A percentile compares a stretch with the other conserved stretches of the same genome.
Evolutionary conservation across 495 filamentous ascomycete species (phyloP).

Genomic region (Penicillium paxilli): DNA sequence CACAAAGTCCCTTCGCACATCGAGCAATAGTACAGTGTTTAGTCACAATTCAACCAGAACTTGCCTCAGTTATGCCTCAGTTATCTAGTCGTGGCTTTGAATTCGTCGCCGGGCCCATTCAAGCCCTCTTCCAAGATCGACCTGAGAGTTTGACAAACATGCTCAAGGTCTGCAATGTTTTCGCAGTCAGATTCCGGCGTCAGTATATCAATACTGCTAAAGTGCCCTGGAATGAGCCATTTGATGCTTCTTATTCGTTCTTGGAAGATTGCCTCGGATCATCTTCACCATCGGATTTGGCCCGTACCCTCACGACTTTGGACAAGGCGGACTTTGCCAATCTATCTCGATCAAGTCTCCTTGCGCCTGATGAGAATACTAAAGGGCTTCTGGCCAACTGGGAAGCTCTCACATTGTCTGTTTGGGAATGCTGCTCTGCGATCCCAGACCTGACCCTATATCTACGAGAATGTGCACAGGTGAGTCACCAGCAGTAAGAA

Average conservation of each 20-base stretch:
- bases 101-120: constrained; percentile 42
- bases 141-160: constrained; percentile 30
- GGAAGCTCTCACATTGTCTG: constrained; percentile 31
- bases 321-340: constrained; percentile 31
- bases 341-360: constrained; percentile 23
- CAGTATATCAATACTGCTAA: constrained; percentile 33
- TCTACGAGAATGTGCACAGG: constrained; percentile 39
- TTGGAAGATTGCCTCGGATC: constrained; percentile 33
- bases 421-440: constrained; percentile 45
- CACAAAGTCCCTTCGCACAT: constrained; percentile 41
- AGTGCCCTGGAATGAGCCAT: constrained; percentile 37
- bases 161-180: constrained; percentile 37
- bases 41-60: constrained; percentile 19
- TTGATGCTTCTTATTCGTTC: constrained; percentile 34
- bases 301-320: constrained; percentile 23
- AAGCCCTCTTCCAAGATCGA: constrained; percentile 34
- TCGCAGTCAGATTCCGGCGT: constrained; percentile 35
- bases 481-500: constrained; percentile 9
- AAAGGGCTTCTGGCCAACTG: constrained; percentile 25
- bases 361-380: constrained; percentile 18
- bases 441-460: constrained; percentile 32
- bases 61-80: constrained; percentile 8
- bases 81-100: constrained; percentile 27
- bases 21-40: constrained; percentile 34
- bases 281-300: constrained; percentile 33